Conservation (phyloP, 495 filamentous ascomycete species). For the Aspergillus nidulans region DNA sequence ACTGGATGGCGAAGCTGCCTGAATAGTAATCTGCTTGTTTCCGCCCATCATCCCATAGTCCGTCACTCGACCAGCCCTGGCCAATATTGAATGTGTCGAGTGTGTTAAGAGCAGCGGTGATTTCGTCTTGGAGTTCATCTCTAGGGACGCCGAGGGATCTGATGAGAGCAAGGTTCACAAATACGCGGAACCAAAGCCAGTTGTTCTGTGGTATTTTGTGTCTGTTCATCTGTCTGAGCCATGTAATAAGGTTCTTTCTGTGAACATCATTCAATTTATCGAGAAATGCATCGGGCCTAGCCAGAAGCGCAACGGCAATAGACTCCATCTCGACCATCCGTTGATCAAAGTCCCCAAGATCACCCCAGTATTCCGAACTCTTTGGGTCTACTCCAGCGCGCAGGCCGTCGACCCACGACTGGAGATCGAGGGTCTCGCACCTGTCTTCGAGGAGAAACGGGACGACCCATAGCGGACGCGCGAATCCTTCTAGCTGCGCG, state of each 20-base stretch:
- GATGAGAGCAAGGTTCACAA: constrained; percentile 20
- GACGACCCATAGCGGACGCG: constrained; percentile 20
- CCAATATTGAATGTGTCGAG: constrained; percentile 40
- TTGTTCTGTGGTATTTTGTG: constrained; percentile 22
- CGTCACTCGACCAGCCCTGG: constrained; percentile 71
- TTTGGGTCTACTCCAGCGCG: constrained; percentile 15
- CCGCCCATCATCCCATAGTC: constrained; percentile 48
- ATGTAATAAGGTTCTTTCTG: constrained; percentile 4
- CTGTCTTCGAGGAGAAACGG: constrained; percentile 5
- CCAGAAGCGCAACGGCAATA: constrained; percentile 17
- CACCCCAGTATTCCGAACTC: constrained; percentile 23
- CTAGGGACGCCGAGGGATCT: constrained; percentile 11
- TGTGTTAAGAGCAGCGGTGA: constrained; percentile 12
- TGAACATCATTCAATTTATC: neutral
- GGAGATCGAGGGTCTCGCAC: neutral
- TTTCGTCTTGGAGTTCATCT: constrained; percentile 6
- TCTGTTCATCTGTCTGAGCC: constrained; percentile 19
- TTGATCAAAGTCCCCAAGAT: constrained; percentile 17
- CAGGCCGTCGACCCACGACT: constrained; percentile 21
- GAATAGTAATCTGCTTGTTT: constrained; percentile 25
- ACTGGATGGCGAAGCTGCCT: constrained; percentile 25
- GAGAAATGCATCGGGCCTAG: constrained; percentile 11
- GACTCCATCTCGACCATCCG: constrained; percentile 27
- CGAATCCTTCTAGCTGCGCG: constrained; percentile 23
- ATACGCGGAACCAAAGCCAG: constrained; percentile 24